Percentiles rank a stretch among this genome's conserved stretches.
These are phyloP conservation scores for Serendipita vermifera DNA, from an alignment of 768 basidiomycete species.

Conservation along the genomic window DNA sequence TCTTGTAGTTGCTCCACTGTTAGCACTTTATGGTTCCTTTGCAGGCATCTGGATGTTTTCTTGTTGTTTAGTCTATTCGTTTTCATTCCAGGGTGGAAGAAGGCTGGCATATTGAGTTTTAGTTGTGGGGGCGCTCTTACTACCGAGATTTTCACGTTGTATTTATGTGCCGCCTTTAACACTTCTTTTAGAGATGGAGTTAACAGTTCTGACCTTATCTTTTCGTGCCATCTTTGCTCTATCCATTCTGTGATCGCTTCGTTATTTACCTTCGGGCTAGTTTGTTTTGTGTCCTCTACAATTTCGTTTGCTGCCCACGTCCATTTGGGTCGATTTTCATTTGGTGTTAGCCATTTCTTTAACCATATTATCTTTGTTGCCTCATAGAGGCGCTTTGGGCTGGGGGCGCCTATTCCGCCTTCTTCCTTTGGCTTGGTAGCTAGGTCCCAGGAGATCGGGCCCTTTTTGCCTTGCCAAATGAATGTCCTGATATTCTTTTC, in stretches of 20 bases:
- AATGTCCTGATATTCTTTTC: neutral
- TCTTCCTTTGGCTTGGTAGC: neutral
- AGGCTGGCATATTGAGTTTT: neutral
- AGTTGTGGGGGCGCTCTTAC: neutral
- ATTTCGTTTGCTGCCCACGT: slow-evolving; percentile 1
- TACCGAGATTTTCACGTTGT: neutral
- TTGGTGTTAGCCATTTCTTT: neutral
- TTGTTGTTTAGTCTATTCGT: neutral
- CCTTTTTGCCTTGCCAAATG: neutral
- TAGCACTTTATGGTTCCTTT: neutral
- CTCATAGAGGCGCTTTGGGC: neutral
- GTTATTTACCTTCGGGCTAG: neutral
- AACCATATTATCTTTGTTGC: neutral
- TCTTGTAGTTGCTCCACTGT: neutral
- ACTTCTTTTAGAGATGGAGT: neutral
- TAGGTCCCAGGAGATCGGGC: neutral
- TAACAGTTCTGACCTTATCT: neutral
- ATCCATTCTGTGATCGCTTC: neutral
- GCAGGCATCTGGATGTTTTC: neutral
- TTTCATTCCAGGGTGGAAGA: neutral
- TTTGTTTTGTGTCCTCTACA: neutral
- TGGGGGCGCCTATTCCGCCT: neutral
- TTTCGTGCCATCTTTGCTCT: neutral
- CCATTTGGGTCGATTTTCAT: neutral
- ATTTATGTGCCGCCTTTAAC: neutral